phyloP scores from a whole-genome alignment of 2,329 filamentous ascomycete genomes.

The Phialophora chinensis region DNA sequence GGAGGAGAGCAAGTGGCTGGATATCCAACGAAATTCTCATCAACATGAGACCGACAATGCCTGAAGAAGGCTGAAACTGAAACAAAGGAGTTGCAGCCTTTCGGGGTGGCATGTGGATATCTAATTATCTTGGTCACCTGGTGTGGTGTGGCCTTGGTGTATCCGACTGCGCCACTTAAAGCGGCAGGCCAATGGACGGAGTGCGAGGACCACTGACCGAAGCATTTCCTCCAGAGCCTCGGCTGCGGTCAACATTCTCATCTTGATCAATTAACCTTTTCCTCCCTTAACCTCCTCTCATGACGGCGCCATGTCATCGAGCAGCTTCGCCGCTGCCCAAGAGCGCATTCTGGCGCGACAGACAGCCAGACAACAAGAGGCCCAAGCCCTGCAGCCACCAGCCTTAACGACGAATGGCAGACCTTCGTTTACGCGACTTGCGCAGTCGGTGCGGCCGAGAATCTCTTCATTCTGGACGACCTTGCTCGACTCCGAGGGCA shows the following conservation, averaged over 20 bases:
- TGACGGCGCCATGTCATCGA: constrained; percentile 56
- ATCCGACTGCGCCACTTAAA: not conserved
- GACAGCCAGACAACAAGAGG: constrained; percentile 72
- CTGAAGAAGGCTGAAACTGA: constrained; percentile 20
- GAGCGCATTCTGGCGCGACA: constrained; percentile 82
- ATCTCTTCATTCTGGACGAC: constrained; percentile 68
- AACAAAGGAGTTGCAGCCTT: constrained; percentile 23
- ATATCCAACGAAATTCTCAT: constrained; percentile 9
- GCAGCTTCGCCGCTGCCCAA: constrained; percentile 87
- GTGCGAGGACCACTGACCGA: not conserved
- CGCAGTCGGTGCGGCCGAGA: constrained; percentile 64
- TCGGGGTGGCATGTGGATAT: constrained; percentile 3
- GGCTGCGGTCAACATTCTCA: not conserved
- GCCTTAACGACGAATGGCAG: constrained; percentile 58
- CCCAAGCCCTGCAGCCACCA: constrained; percentile 48
- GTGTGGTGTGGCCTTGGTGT: not conserved
- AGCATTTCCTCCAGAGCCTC: constrained; percentile 10
- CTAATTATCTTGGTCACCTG: not conserved
- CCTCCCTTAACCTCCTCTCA: constrained; percentile 6
- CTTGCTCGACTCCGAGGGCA: constrained; percentile 75
- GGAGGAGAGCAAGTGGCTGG: constrained; percentile 3
- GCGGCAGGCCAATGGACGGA: not conserved
- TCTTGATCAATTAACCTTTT: not conserved
- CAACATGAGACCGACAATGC: constrained; percentile 16
- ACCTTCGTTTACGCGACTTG: constrained; percentile 63